Conservation (phyloP, 768 basidiomycete species). For the Lentinula sp. region DNA sequence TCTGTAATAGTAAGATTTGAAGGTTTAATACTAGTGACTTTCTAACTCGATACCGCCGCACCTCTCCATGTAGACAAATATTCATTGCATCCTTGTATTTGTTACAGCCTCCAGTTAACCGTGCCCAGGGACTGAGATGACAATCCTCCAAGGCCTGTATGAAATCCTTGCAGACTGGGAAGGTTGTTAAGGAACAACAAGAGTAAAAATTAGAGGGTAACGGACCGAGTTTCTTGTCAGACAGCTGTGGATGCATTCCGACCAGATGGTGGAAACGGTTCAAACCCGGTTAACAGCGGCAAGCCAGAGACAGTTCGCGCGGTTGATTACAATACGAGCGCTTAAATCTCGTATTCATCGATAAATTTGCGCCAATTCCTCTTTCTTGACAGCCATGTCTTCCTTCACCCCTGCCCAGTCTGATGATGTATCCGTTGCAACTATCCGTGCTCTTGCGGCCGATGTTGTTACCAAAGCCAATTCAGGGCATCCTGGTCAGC, state of each 20-base stretch:
- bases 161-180: conserved; percentile 65
- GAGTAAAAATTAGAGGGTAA: conserved; percentile 4
- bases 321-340: background rate
- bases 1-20: conserved; percentile 29
- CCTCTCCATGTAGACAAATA: conserved; percentile 67
- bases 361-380: background rate
- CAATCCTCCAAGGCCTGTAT: conserved; percentile 73
- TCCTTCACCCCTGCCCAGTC: conserved; percentile 30
- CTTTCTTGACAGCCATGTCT: conserved; percentile 29
- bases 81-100: conserved; percentile 61
- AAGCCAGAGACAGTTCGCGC: background rate
- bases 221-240: conserved; percentile 57
- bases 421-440: conserved; percentile 60
- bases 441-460: conserved; percentile 71
- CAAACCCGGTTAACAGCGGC: background rate
- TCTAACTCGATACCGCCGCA: conserved; percentile 21
- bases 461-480: conserved; percentile 83
- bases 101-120: conserved; percentile 69
- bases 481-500: conserved; percentile 85
- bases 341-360: background rate
- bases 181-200: conserved; percentile 2
- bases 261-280: background rate
- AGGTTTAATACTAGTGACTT: background rate
- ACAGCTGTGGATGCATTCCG: conserved; percentile 65
- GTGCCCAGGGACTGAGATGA: conserved; percentile 56